Base-by-base conservation (phyloP, 2,329 filamentous ascomycete species). In the Neofusicoccum kwambonambiense region DNA sequence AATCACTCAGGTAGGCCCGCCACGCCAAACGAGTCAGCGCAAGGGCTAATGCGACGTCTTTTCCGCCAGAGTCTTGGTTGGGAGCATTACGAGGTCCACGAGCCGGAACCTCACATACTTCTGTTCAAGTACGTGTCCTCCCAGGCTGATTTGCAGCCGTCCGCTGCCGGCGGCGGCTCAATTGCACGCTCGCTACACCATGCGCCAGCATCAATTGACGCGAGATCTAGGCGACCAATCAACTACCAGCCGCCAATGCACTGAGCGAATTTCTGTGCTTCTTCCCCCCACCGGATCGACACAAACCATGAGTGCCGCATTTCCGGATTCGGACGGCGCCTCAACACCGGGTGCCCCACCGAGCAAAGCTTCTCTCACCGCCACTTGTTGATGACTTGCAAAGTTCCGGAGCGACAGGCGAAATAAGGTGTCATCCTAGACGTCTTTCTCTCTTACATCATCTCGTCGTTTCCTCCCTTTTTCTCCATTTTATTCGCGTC, bases 51-150 rank as follows among this genome's bases (percentile, higher is more conserved):
- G 13, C 45, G 22, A 27, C n/a, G 39, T 11, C 31, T 22, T 34
- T 34, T 37, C 34, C 34, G 8, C 47, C 76, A 98, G 93, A 98
- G 94, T 83, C 83, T 99, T 73, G 95, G 95, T 65, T 99, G 95
- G 95, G 94, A 98, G 78, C 95, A 99, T 79, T 99, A 99, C 77
- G 95, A 99, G 79, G 95, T 99, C 63, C 95, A 99, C 78, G 95
- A 98, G 79, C 95, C 95, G 49, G 95, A 99, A 81, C 95, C 95
- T 69, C 95, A 99, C 78, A 99, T 99, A 74, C 86, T 99, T 64
- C 87, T 99, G 37, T 99, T 99, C 87, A 99, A 99, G 94, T 97
- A 82, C 78, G 91, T 83, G 67, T 15, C 41, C 19, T 51, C 41
- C 19, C 34, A 2, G n/a, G 9, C 27, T 47, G 27, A 37, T 13